Percentiles rank a stretch among this genome's conserved stretches.
Evolutionary conservation across 116 monocot genomes (phyloP).

Genomic region (Phalaenopsis hybrid): DNA sequence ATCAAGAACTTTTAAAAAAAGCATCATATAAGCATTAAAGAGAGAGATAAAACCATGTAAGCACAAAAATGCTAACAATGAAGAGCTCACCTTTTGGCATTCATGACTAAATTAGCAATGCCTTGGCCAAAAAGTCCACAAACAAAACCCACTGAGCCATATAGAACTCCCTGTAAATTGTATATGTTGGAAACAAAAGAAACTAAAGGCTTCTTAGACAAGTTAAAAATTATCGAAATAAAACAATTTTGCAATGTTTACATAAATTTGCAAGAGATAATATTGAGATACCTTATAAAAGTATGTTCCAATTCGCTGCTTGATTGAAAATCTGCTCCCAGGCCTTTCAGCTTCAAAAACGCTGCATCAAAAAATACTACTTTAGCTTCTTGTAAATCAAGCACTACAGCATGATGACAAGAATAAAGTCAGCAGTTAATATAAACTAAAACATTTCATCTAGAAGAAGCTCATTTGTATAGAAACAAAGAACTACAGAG

Average conservation of each 20-base stretch:
- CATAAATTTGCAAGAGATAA: neutral
- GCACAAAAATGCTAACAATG: neutral
- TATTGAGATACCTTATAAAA: slow-evolving; percentile 66
- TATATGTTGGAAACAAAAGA: neutral
- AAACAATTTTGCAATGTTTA: too few species aligned
- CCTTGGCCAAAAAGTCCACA: slow-evolving; percentile 90
- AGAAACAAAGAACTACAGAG: neutral
- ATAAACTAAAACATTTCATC: neutral
- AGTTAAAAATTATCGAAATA: too few species aligned
- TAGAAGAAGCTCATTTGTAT: neutral
- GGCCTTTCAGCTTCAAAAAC: slow-evolving; percentile 98
- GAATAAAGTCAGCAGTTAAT: neutral
- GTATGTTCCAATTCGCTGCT: slow-evolving; percentile 78
- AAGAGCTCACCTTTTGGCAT: slow-evolving; percentile 55
- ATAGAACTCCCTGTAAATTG: slow-evolving; percentile 58
- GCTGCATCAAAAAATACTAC: slow-evolving; percentile 23
- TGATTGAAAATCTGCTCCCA: slow-evolving; percentile 69
- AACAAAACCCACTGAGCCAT: slow-evolving; percentile 73
- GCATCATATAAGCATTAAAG: neutral
- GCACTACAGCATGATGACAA: neutral
- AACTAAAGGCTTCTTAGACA: too few species aligned
- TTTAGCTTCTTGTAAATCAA: neutral
- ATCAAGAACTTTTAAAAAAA: neutral
- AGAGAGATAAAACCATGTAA: neutral
- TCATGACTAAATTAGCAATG: slow-evolving; percentile 93